Conservation (phyloP, 768 basidiomycete genomes). For the Saitozyma sp. region DNA sequence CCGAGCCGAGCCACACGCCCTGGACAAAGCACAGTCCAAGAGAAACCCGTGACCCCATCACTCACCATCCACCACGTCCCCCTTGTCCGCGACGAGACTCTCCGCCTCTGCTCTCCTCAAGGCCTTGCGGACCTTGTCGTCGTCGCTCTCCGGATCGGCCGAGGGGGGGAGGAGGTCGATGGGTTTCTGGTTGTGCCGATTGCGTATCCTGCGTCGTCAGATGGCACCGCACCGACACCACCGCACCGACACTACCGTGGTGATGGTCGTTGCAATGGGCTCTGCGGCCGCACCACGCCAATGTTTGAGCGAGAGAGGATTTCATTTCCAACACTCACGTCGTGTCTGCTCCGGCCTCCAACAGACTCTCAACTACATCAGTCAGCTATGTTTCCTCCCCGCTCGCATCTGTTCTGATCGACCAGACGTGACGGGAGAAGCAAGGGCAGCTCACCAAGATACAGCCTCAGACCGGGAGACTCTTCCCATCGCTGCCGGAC, state of each 20-base stretch:
- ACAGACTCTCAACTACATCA: conserved; percentile 51
- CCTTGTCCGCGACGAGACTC: conserved; percentile 58
- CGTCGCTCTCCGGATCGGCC: conserved; percentile 52
- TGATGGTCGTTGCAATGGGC: no score
- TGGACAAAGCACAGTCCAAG: neutral
- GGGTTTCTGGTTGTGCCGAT: conserved; percentile 65
- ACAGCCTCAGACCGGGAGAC: conserved; percentile 60
- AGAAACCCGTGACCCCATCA: neutral
- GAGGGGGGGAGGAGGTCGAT: conserved; percentile 60
- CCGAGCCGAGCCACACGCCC: neutral
- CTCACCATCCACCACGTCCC: conserved; percentile 68
- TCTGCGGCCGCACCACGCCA: no score
- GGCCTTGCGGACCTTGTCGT: conserved; percentile 58
- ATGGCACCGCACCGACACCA: neutral
- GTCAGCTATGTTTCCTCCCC: conserved; percentile 2
- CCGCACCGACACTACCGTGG: no score
- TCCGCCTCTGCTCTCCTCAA: conserved; percentile 62
- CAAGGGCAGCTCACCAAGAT: conserved; percentile 59
- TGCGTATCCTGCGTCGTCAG: conserved; percentile 61
- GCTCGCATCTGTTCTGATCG: neutral
- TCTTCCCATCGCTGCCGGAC: conserved; percentile 57
- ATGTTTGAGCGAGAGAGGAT: neutral
- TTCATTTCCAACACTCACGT: conserved; percentile 55
- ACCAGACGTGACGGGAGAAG: neutral
- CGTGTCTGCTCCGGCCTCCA: conserved; percentile 78